These are phyloP conservation scores for Rusavskia elegans DNA, from an alignment of 495 filamentous ascomycete genomes.

Conservation along the genomic window DNA sequence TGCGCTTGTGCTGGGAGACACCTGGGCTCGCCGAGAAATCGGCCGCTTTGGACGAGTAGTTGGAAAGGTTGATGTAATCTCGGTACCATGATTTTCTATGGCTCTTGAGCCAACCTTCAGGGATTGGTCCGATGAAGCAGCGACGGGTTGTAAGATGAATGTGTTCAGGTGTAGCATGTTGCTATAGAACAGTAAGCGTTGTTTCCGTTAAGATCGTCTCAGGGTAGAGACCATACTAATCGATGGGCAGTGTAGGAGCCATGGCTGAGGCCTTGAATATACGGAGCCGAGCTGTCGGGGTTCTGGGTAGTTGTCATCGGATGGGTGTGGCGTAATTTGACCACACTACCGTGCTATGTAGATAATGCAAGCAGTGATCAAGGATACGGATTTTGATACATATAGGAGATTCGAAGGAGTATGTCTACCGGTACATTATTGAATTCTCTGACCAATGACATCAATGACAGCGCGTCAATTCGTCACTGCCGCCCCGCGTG, in stretches of 20 bases:
- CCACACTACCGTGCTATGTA: no score
- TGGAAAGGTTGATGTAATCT: conserved; percentile 31
- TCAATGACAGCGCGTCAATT: background rate
- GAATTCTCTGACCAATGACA: background rate
- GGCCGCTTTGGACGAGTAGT: conserved; percentile 39
- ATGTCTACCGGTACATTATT: no score
- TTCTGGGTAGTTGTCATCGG: background rate
- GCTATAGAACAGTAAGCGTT: conserved; percentile 18
- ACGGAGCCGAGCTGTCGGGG: background rate
- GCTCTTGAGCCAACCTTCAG: conserved; percentile 50
- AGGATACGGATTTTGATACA: background rate
- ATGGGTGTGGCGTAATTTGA: background rate
- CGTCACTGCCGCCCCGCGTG: background rate
- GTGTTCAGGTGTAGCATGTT: conserved; percentile 46
- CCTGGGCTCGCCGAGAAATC: conserved; percentile 36
- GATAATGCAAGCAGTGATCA: background rate
- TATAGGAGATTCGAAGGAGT: no score
- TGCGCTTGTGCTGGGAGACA: conserved; percentile 23
- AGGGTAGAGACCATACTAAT: conserved; percentile 13
- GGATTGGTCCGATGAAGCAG: conserved; percentile 54
- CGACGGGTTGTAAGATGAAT: conserved; percentile 46
- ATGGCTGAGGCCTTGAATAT: conserved; percentile 13
- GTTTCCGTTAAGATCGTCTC: background rate
- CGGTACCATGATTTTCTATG: conserved; percentile 50
- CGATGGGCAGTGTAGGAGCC: conserved; percentile 38